Base-by-base conservation (phyloP, 805 yeast genomes). In the Ogataea degrootiae region DNA sequence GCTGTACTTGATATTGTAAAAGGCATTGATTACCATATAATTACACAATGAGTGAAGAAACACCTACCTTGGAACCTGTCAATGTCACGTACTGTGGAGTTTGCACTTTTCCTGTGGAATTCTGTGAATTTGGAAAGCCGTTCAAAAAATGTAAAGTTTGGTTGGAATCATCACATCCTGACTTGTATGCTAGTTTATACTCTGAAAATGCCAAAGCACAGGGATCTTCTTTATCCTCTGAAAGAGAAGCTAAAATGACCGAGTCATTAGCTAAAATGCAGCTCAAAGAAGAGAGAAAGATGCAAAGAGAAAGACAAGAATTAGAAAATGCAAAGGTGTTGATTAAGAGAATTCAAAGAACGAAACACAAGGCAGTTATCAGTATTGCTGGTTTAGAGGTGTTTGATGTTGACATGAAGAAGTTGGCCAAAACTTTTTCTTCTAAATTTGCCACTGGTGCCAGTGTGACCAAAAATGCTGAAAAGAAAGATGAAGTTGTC, bases 401-500 rank as follows among this genome's bases (percentile, higher is more conserved):
- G 36, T 85, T 89, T 63, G 92, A 84, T 51, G 78, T 89, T 51
- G 97, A 91, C 63, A 77, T 87, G 80, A 91, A 91, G 72, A 91
- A 90, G 63, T 74, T 89, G 55, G 87, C 96, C 40, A 92, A 92
- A 74, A 83, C 90, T 0, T 91, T 92, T 68, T 94, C 97, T 0
- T 84, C 94, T 34, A 89, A 87, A 66, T 91, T 92, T 63, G 98
- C 98, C 14, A 91, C 97, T 8, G 98, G 98, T 44, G 92, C 97
- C 29, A 82, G 94, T 21, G 96, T 91, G 14, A 83, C 90, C 4
- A 91, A 91, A 69, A 87, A 82, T 54, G 90, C 82, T 4, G 98
- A 91, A 55, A 91, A 91, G 69, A 87, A 39, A 40, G 97, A 92
- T 52, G 98, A 91, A 62, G 80, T 91, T 47, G 79, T 88, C 49